Base-by-base conservation (phyloP, 148 eudicot genomes). In the Arctostaphylos glauca region DNA sequence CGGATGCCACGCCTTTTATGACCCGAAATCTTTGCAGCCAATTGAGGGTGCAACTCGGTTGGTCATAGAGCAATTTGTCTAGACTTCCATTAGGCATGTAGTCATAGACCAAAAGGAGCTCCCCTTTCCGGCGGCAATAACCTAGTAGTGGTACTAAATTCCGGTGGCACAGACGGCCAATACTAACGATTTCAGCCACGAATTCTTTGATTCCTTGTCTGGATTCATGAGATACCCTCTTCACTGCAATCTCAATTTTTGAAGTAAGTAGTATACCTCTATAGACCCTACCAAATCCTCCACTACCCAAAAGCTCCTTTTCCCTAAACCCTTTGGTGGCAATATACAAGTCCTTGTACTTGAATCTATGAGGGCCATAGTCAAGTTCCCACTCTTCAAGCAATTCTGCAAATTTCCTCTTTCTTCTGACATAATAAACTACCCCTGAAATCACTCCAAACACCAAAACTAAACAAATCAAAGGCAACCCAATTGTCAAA, bases 281-380 rank as follows among this genome's bases (percentile, higher is more conserved):
- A n/a, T n/a, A n/a, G n/a, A n/a, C n/a, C n/a, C n/a, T n/a, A n/a
- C n/a, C n/a, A n/a, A n/a, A n/a, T n/a, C n/a, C n/a, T n/a, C n/a
- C n/a, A n/a, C n/a, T n/a, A n/a, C n/a, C n/a, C n/a, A n/a, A n/a
- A n/a, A n/a, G n/a, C 60, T 62, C 90, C 55, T 79, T 84, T 7
- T 90, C 91, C 77, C 80, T 86, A 52, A 90, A 90, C 46, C 92
- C 92, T 72, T 89, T 89, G 53, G 92, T 88, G 18, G 92, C 90
- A 41, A 55, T 84, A 54, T 90, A 90, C 21, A 90, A 83, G 75
- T 89, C 86, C 67, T 84, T 90, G 84, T 80, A 89, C 16, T 88
- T 87, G 84, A 90, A 83, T 25, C 92, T 80, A 38, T 90, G 90
- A 41, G 90, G 81, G 8, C 87, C 85, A 55, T 90, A 90, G 14